Evolutionary conservation across 1,284 basidiomycete genomes (phyloP).

Genomic region (Boletus sp.): DNA sequence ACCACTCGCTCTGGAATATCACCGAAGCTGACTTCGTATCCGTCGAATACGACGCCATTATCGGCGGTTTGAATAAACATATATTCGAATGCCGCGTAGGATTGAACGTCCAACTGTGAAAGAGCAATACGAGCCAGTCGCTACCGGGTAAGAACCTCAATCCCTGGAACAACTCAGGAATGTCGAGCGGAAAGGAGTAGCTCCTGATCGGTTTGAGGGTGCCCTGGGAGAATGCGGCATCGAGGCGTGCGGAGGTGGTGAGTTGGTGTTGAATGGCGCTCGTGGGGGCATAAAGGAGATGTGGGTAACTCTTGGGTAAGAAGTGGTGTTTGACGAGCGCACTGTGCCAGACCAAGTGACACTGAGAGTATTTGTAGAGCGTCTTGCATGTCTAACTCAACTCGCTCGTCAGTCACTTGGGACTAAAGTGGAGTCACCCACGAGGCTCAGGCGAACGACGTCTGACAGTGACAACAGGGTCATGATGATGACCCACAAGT

Average conservation of each 20-base stretch:
- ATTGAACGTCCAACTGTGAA: constrained; percentile 31
- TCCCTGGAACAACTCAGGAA: constrained; percentile 33
- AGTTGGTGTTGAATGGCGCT: constrained; percentile 24
- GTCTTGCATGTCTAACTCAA: constrained; percentile 26
- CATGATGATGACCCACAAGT: constrained; percentile 33
- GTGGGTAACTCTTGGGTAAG: constrained; percentile 25
- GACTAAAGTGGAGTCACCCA: constrained; percentile 12
- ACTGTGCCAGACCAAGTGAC: constrained; percentile 26
- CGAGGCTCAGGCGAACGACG: constrained; percentile 24
- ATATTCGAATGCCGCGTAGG: constrained; percentile 31
- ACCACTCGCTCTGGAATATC: constrained; percentile 26
- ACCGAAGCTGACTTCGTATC: constrained; percentile 11
- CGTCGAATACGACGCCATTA: neutral
- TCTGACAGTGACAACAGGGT: constrained; percentile 26
- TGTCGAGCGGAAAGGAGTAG: constrained; percentile 29
- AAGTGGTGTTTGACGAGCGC: constrained; percentile 27
- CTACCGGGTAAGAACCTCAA: constrained; percentile 31
- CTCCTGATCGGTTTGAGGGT: constrained; percentile 22
- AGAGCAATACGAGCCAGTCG: constrained; percentile 31
- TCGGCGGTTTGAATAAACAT: constrained; percentile 27
- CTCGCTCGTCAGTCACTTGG: neutral
- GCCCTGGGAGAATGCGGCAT: constrained; percentile 20
- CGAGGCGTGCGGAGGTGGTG: constrained; percentile 22
- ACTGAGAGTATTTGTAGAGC: constrained; percentile 24
- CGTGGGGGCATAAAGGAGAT: constrained; percentile 20